Conservation (phyloP, 371 early-diverging fungal species). For the Rhizopus delemar region DNA sequence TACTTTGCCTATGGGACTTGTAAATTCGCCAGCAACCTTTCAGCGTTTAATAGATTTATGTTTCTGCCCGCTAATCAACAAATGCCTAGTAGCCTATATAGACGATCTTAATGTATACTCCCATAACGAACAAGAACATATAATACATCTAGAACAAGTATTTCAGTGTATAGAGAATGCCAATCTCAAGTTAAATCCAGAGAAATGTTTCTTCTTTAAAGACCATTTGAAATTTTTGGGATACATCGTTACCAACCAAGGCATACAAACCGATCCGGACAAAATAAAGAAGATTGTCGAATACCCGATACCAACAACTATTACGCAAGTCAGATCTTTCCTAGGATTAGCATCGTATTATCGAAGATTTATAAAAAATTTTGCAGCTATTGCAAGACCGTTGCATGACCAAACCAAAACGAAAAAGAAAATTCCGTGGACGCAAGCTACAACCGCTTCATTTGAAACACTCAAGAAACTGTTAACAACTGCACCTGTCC, state of each 20-base stretch:
- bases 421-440: conserved; percentile 19
- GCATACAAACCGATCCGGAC: conserved; percentile 25
- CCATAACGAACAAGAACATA: not conserved
- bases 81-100: conserved; percentile 1
- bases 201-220: conserved; percentile 52
- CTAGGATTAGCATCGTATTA: conserved; percentile 36
- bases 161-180: conserved; percentile 10
- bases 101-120: conserved; percentile 1
- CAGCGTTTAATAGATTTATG: conserved; percentile 7
- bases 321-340: conserved; percentile 51
- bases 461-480: conserved; percentile 28
- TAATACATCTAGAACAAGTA: not conserved
- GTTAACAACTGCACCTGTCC: not conserved
- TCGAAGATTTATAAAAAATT: conserved; percentile 31
- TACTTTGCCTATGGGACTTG: not conserved
- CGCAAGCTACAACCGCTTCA: conserved; percentile 5
- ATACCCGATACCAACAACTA: conserved; percentile 32
- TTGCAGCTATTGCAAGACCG: conserved; percentile 37
- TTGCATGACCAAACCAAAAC: conserved; percentile 36
- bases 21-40: conserved; percentile 3
- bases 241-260: conserved; percentile 26
- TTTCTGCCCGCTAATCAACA: not conserved
- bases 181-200: conserved; percentile 33
- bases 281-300: conserved; percentile 29
- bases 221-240: conserved; percentile 42